phyloP scores from a whole-genome alignment of 352 stramenopile genomes.

The Plasmopara muralis region DNA sequence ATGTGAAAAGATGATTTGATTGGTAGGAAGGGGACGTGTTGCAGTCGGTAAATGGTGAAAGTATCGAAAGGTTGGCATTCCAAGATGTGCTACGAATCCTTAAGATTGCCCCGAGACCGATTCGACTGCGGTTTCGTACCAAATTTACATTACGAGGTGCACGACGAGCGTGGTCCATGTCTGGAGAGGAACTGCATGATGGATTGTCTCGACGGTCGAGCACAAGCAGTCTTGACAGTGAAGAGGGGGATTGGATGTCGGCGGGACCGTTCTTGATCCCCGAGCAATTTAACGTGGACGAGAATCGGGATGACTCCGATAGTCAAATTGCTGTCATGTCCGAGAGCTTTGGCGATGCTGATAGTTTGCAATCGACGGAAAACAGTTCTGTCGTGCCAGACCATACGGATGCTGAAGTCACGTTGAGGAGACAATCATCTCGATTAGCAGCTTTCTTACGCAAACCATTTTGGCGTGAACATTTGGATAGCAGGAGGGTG shows the following conservation, averaged over 20 bases:
- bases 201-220: constrained; percentile 19
- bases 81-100: constrained; percentile 58
- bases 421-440: constrained; percentile 45
- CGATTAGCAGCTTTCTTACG: constrained; percentile 54
- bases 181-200: constrained; percentile 20
- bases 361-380: constrained; percentile 62
- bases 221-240: constrained; percentile 18
- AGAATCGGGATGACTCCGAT: constrained; percentile 58
- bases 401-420: constrained; percentile 42
- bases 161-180: constrained; percentile 12
- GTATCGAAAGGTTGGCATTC: constrained; percentile 56
- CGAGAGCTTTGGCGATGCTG: constrained; percentile 67
- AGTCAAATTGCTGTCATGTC: constrained; percentile 67
- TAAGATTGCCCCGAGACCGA: constrained; percentile 58
- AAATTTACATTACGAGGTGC: constrained; percentile 13
- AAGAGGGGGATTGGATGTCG: constrained; percentile 14
- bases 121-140: constrained; percentile 56
- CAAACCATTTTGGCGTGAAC: constrained; percentile 66
- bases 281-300: constrained; percentile 25
- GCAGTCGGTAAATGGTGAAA: constrained; percentile 63
- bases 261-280: constrained; percentile 29
- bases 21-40: constrained; percentile 63
- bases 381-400: constrained; percentile 68
- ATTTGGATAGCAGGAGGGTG: constrained; percentile 38
- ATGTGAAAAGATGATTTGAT: not conserved